A percentile compares a stretch with the other conserved stretches of the same genome.
Evolutionary conservation across 306 rosid genomes (phyloP).

Genomic region (Prunus davidiana): DNA sequence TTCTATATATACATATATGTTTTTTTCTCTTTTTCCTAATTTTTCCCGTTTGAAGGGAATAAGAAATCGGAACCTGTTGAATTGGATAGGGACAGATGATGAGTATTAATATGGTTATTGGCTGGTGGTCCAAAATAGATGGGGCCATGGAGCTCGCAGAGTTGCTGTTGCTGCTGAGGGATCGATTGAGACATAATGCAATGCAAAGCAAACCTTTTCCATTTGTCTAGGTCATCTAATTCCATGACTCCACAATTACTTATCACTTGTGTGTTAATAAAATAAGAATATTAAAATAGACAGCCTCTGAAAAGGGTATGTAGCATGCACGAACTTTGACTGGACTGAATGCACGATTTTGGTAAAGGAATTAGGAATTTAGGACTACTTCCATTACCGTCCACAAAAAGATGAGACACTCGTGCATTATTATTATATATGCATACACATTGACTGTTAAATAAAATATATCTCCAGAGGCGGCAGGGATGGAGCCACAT

Average conservation of each 20-base stretch:
- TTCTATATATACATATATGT: no score
- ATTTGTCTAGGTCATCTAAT: background rate
- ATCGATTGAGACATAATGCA: no score
- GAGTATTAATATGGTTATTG: background rate
- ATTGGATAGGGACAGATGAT: background rate
- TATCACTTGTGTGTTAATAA: background rate
- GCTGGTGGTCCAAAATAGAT: background rate
- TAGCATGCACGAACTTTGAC: background rate
- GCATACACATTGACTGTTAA: background rate
- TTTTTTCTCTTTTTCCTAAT: background rate
- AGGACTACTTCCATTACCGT: background rate
- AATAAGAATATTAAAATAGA: no score
- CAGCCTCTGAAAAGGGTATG: background rate
- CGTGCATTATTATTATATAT: background rate
- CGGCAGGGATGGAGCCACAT: fast-evolving
- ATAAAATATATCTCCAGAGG: background rate
- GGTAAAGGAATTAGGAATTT: background rate
- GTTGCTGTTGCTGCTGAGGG: background rate
- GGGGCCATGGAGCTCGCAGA: background rate
- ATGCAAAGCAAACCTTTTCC: no score
- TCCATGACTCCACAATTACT: no score
- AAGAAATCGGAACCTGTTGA: background rate
- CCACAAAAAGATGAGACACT: background rate
- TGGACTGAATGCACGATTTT: background rate
- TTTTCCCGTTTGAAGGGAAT: background rate